phyloP scores from a whole-genome alignment of 176 grass and related monocot species.

The Pharus latifolius region DNA sequence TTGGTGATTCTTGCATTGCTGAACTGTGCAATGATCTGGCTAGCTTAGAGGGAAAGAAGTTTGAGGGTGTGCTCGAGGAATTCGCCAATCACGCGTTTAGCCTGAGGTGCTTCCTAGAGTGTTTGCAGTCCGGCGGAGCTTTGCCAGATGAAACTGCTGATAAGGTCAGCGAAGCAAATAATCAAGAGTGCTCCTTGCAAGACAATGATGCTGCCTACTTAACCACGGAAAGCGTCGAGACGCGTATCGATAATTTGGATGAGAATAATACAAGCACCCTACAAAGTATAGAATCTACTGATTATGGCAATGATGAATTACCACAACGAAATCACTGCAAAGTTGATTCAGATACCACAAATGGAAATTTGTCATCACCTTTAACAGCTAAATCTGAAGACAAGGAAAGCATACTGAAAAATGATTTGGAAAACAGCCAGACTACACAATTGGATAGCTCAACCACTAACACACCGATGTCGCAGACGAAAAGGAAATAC shows the following conservation, averaged over 20 bases:
- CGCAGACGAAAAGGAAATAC: conserved; percentile 62
- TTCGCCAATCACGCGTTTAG: conserved; percentile 97
- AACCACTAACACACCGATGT: conserved; percentile 2
- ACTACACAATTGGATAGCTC: not conserved
- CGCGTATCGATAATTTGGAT: not conserved
- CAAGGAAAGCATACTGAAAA: conserved; percentile 6
- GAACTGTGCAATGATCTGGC: conserved; percentile 78
- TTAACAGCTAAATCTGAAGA: not conserved
- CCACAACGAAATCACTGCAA: not conserved
- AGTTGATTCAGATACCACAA: conserved; percentile 7
- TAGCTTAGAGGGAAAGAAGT: conserved; percentile 79
- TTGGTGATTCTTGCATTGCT: conserved; percentile 74
- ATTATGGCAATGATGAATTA: not conserved
- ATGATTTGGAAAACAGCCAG: not conserved
- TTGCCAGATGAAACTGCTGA: conserved; percentile 17
- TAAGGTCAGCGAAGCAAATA: conserved; percentile 9
- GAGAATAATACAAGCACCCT: not conserved
- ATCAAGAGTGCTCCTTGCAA: not conserved
- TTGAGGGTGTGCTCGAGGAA: conserved; percentile 91
- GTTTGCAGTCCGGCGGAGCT: conserved; percentile 68
- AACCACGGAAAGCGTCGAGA: not conserved
- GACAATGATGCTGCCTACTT: conserved; percentile 11
- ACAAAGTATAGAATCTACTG: not conserved
- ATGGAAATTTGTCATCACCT: not conserved
- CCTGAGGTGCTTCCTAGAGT: conserved; percentile 76